Base-by-base conservation (phyloP, 306 rosid species). In the Corylus heterophylla region DNA sequence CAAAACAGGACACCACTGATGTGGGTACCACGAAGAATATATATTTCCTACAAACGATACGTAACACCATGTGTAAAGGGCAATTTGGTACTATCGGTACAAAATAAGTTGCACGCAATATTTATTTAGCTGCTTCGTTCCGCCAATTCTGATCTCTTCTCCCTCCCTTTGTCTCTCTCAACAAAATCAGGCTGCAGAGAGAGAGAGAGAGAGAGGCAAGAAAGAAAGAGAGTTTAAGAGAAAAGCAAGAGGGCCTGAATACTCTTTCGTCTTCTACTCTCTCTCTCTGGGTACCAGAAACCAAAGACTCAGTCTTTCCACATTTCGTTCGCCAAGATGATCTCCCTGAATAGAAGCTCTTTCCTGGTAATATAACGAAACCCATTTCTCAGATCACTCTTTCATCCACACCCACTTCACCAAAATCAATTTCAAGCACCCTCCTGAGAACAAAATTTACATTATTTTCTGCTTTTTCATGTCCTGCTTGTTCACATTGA, bases 311-410 rank as follows among this genome's bases (percentile, higher is more conserved):
- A 11, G 49, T 66, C 90, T 69, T 55, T 86, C 51, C 74, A 54
- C 82, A 81, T 20, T 82, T 85, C 86, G 37, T 76, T 80, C 78
- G 61, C 75, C 83, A 80, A 14, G 81, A 88, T 89, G 91, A 76
- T 88, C 76, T 89, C 97, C 56, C 78, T 84, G 45, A 76, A 37
- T n/a, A 75, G 85, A 81, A 75, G 82, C 85, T 70, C 84, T 64
- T 86, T 90, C 64, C 73, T 85, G 97, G 96, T 92, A 88, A 86
- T 18, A 29, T 71, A 62, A 58, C 42, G 54, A 55, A 71, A 72
- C 79, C 82, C 80, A 63, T 77, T 75, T 77, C 49, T 76, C 76
- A 69, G 67, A 64, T 83, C 79, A 35, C 25, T 3, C 44, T 50
- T 77, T 82, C 47, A 20, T 22, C 14, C 71, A 5, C 79, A 44